Percentiles rank a stretch among this genome's conserved stretches.
phyloP scores from a whole-genome alignment of 2,329 filamentous ascomycete species.

The Sporothrix curviconia region DNA sequence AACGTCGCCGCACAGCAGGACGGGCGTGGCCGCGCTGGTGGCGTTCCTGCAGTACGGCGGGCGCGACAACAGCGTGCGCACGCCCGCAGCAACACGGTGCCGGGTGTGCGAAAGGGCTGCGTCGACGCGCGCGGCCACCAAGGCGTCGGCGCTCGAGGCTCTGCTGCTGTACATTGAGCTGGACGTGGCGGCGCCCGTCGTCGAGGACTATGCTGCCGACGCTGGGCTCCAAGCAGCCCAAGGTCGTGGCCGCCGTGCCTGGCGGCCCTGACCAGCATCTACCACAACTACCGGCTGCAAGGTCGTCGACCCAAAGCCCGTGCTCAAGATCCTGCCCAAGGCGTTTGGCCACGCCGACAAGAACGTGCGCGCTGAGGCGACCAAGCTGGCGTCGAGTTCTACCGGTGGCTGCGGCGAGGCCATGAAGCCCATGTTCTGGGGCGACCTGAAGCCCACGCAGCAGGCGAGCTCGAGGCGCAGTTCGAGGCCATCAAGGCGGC shows the following conservation, averaged over 20 bases:
- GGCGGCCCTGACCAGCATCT: constrained; percentile 72
- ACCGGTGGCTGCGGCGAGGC: constrained; percentile 95
- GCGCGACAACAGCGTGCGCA: constrained; percentile 68
- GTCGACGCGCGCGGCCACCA: constrained; percentile 81
- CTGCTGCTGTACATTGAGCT: constrained; percentile 84
- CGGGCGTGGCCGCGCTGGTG: constrained; percentile 76
- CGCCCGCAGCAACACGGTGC: constrained; percentile 67
- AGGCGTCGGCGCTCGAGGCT: constrained; percentile 78
- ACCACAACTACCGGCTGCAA: constrained; percentile 95
- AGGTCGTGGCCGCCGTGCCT: constrained; percentile 70
- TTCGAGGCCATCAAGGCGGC: constrained; percentile 83
- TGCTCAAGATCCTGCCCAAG: constrained; percentile 83
- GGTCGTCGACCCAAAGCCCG: constrained; percentile 84
- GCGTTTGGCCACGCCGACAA: constrained; percentile 96
- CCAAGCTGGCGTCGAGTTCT: constrained; percentile 85
- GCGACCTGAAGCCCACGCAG: constrained; percentile 88
- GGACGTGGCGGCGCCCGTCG: constrained; percentile 74
- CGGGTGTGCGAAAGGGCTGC: constrained; percentile 82
- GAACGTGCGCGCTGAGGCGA: constrained; percentile 91
- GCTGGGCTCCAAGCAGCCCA: constrained; percentile 82
- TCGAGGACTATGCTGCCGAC: constrained; percentile 85
- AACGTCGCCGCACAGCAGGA: constrained; percentile 97
- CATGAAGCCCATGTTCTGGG: constrained; percentile 98
- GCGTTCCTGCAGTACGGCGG: constrained; percentile 90
- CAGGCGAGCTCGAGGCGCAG: constrained; percentile 86